Evolutionary conservation across 2,329 filamentous ascomycete species (phyloP), one percentile per base, ranked within the genome.

Genomic region (Aspergillus sp.): DNA sequence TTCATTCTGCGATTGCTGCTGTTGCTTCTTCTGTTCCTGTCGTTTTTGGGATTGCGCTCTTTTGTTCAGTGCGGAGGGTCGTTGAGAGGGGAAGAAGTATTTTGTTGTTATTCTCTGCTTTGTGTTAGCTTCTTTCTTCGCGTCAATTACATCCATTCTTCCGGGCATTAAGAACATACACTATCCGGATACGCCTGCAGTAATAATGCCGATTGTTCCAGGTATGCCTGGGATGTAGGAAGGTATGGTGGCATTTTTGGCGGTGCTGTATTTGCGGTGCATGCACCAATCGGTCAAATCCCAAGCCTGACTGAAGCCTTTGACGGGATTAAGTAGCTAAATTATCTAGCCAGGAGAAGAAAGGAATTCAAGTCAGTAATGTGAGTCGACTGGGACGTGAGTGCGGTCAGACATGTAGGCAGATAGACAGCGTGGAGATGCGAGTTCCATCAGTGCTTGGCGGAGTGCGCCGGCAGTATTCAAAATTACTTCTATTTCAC

Each of bases 61-160:
- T 59, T 48, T 51, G 62, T 52, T 51, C 56, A 50, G 58, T 47
- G 41, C 9, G 5, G 40, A 26, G 3, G 53, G 46, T 39, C 47
- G 49, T 52, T 51, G 52, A 33, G 60, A 57, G 9, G 67, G 63
- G 65, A 91, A 82, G 64, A 81, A 84, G 80, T 97, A 98, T 76
- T 86, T 89, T 53, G 90, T 95, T 56, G 88, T 94, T 72, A 97
- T 88, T 62, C 83, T 90, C 90, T 96, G 61, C 44, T 50, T 30
- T 29, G 47, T 36, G 9, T 36, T 10, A 10, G 9, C 19, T 36
- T 36, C 6, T 12, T 36, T 6, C n/a, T 5, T 36, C n/a, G 32
- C 7, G n/a, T 34, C 32, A 9, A 5, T 34, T 34, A 5, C 4
- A 9, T 34, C 33, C n/a, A 1, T 41, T 42, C 40, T 48, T 47